A percentile compares a stretch with the other conserved stretches of the same genome.
Conservation (phyloP, 2,329 filamentous ascomycete species). For the Cytospora mali region DNA sequence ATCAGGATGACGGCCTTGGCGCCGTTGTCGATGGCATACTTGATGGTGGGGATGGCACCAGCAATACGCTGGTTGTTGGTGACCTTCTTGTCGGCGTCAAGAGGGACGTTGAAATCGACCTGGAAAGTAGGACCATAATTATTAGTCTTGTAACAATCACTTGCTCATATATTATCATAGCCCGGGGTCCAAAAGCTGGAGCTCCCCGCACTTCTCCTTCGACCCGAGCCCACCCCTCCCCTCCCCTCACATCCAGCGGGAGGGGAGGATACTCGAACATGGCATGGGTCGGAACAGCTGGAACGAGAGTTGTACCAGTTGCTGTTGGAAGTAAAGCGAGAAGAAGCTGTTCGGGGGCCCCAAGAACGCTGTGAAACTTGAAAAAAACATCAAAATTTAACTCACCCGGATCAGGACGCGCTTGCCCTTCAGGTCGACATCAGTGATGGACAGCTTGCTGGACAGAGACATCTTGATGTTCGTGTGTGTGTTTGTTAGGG, state of each 20-base stretch:
- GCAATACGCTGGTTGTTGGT: slow-evolving; percentile 99
- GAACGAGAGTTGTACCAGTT: neutral
- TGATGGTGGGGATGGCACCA: slow-evolving; percentile 92
- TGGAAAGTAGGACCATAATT: slow-evolving; percentile 40
- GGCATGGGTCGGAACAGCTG: neutral
- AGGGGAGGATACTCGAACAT: neutral
- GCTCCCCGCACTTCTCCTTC: neutral
- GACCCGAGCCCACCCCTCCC: neutral
- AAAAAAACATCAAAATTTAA: slow-evolving; percentile 30
- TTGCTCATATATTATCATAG: neutral
- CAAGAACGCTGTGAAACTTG: neutral
- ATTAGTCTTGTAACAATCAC: slow-evolving; percentile 30
- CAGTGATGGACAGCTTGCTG: slow-evolving; percentile 95
- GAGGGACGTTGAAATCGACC: slow-evolving; percentile 99
- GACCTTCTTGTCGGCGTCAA: slow-evolving; percentile 88
- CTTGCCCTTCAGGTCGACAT: slow-evolving; percentile 98
- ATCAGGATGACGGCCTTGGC: slow-evolving; percentile 94
- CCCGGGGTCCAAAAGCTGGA: neutral
- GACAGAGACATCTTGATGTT: slow-evolving; percentile 91
- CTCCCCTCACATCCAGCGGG: neutral
- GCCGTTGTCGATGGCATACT: slow-evolving; percentile 86
- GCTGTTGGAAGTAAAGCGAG: neutral
- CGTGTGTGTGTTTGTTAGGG: slow-evolving; percentile 28
- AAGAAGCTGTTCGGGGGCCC: neutral
- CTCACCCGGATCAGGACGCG: slow-evolving; percentile 94